phyloP scores from a whole-genome alignment of 192 early-diverging fungal genomes.

The Backusella tuberculispora region DNA sequence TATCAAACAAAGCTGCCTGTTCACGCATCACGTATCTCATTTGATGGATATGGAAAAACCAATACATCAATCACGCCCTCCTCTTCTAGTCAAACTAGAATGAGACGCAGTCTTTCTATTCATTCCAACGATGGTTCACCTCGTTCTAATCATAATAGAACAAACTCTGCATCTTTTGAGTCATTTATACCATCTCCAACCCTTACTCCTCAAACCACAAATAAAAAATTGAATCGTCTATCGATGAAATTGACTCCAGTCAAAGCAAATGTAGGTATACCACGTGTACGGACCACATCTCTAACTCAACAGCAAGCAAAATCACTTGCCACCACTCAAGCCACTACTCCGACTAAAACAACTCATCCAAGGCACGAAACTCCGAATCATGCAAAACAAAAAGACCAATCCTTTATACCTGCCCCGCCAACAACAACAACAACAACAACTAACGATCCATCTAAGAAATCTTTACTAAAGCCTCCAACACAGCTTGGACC shows the following conservation, averaged over 20 bases:
- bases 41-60: conserved; percentile 3
- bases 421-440: not conserved
- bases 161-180: not conserved
- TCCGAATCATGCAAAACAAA: not conserved
- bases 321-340: not conserved
- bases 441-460: not conserved
- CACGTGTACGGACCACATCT: not conserved
- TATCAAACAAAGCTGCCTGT: not conserved
- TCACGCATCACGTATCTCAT: conserved; percentile 20
- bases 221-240: not conserved
- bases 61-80: not conserved
- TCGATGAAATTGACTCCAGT: not conserved
- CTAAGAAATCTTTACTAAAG: conserved; percentile 24
- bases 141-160: not conserved
- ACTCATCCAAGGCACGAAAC: not conserved
- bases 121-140: not conserved
- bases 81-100: not conserved
- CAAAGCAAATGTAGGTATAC: conserved; percentile 1
- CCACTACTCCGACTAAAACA: not conserved
- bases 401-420: conserved; percentile 5
- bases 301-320: not conserved
- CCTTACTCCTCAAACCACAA: not conserved
- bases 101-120: conserved; percentile 8
- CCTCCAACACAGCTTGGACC: conserved; percentile 28
- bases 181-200: not conserved